These are phyloP conservation scores for Discostella pseudostelligera DNA, from an alignment of 108 stramenopile genomes.

Conservation along the genomic window DNA sequence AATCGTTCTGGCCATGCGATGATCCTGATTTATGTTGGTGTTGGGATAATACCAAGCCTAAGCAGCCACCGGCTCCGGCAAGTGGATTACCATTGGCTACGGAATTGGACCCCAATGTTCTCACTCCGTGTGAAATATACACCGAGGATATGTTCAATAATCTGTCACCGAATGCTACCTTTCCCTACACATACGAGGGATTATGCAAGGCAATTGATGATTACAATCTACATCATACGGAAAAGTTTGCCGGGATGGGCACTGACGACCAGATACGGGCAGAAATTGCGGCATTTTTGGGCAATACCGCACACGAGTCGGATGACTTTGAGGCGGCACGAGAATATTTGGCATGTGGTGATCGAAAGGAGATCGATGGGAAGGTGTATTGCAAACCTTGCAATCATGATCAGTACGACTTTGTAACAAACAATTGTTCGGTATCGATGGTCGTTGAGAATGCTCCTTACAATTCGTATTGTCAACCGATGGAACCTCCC, in stretches of 20 bases:
- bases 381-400: slow-evolving; percentile 39
- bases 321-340: slow-evolving; percentile 44
- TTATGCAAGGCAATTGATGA: slow-evolving; percentile 30
- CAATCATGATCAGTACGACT: slow-evolving; percentile 31
- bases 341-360: slow-evolving; percentile 42
- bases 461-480: slow-evolving; percentile 32
- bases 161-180: slow-evolving; percentile 34
- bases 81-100: too few species aligned
- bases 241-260: slow-evolving; percentile 39
- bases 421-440: slow-evolving; percentile 5
- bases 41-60: slow-evolving; percentile 41
- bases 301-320: slow-evolving; percentile 39
- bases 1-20: slow-evolving; percentile 39
- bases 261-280: slow-evolving; percentile 9
- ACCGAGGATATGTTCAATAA: slow-evolving; percentile 15
- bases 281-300: slow-evolving; percentile 40
- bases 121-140: slow-evolving; percentile 19
- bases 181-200: slow-evolving; percentile 43
- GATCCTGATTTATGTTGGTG: slow-evolving; percentile 31
- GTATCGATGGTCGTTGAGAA: slow-evolving; percentile 27
- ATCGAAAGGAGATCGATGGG: slow-evolving; percentile 32
- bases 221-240: slow-evolving; percentile 35
- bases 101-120: slow-evolving; percentile 7
- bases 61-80: slow-evolving; percentile 38
- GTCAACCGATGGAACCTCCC: slow-evolving; percentile 29